Evolutionary conservation across 192 early-diverging fungal genomes (phyloP).

Genomic region (Backusella morwellensis): DNA sequence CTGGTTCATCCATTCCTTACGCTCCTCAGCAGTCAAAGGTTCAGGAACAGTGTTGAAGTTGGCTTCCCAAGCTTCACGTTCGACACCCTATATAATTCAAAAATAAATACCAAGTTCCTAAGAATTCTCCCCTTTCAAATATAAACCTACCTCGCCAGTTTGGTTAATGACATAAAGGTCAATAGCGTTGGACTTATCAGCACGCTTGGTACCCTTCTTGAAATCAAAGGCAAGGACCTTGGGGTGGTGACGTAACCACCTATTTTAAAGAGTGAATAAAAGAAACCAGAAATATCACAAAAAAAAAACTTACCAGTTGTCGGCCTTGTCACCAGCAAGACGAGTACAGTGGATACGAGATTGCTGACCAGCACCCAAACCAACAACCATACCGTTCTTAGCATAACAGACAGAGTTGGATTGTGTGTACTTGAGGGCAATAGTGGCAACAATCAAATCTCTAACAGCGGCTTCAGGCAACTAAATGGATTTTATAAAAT

Average conservation of each 20-base stretch:
- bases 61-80: conserved; percentile 74
- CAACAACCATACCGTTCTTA: conserved; percentile 95
- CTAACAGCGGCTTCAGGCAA: conserved; percentile 65
- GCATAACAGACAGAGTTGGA: conserved; percentile 99
- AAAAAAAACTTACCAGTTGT: conserved; percentile 70
- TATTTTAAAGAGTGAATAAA: not conserved
- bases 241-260: conserved; percentile 95
- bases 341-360: conserved; percentile 98
- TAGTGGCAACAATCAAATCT: conserved; percentile 95
- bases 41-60: conserved; percentile 81
- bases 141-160: conserved; percentile 61
- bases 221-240: conserved; percentile 88
- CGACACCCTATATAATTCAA: conserved; percentile 37
- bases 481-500: conserved; percentile 17
- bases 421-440: conserved; percentile 99
- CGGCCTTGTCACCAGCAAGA: conserved; percentile 98
- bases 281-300: not conserved
- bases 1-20: conserved; percentile 68
- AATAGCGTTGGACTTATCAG: conserved; percentile 97
- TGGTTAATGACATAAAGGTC: conserved; percentile 92
- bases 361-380: conserved; percentile 98
- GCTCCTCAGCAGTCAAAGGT: conserved; percentile 76
- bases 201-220: conserved; percentile 84
- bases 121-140: not conserved
- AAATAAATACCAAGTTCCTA: not conserved